These are phyloP conservation scores for Candida germanica DNA, from an alignment of 805 yeast genomes.

Conservation along the genomic window DNA sequence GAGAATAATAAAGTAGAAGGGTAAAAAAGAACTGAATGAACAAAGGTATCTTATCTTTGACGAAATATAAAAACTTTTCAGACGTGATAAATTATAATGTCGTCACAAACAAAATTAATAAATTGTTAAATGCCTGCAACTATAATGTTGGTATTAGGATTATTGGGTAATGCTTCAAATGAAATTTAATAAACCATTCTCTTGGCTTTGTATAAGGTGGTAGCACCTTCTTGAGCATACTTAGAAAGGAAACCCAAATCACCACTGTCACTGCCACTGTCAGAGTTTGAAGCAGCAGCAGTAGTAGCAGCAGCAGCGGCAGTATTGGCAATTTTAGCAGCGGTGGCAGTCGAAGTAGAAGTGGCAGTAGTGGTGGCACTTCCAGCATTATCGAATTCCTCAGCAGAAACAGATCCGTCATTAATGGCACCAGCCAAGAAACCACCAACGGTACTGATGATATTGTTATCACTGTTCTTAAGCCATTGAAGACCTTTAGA, in stretches of 20 bases:
- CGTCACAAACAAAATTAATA: background rate
- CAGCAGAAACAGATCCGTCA: conserved; percentile 24
- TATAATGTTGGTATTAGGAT: too few species aligned
- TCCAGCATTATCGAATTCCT: conserved; percentile 11
- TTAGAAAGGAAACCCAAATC: conserved; percentile 15
- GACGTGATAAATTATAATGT: background rate
- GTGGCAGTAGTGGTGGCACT: conserved; percentile 17
- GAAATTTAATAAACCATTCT: conserved; percentile 21
- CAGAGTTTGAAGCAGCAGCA: conserved; percentile 13
- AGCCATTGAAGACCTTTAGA: conserved; percentile 26
- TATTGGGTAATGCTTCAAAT: conserved; percentile 1
- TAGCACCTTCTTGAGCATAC: conserved; percentile 16
- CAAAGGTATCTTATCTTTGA: conserved; percentile 4
- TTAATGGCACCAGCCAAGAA: conserved; percentile 26
- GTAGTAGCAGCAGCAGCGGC: conserved; percentile 17
- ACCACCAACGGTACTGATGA: conserved; percentile 13
- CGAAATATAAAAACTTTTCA: conserved; percentile 3
- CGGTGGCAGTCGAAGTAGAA: conserved; percentile 13
- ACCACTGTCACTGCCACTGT: conserved; percentile 10
- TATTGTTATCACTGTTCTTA: conserved; percentile 18
- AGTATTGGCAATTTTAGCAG: conserved; percentile 9
- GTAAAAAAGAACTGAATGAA: conserved; percentile 4
- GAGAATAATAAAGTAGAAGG: background rate
- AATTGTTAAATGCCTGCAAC: too few species aligned
- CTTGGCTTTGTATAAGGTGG: conserved; percentile 21